Base-by-base conservation (phyloP, 805 yeast genomes). In the Ogataea saltuana region DNA sequence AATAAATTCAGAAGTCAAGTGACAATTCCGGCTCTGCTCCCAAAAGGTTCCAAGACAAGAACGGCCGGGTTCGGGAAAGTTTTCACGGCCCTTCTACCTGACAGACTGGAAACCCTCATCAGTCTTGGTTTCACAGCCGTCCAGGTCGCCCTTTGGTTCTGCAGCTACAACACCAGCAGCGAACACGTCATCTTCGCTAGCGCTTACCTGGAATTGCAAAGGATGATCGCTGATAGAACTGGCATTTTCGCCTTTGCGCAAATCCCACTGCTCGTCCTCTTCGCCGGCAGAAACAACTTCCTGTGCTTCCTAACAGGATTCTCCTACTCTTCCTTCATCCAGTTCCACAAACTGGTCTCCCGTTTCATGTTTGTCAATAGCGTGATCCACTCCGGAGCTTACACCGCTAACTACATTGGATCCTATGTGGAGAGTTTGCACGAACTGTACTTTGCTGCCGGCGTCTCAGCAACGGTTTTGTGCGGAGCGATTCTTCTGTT, bases 341-440 rank as follows among this genome's bases (percentile, higher is more conserved):
- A 72, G 23, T 77, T 76, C 55, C 96, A 88, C 61, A 82, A 74
- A 59, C 78, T 87, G 81, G 60, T 75, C 37, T 81, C 86, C 1
- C 70, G 85, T 54, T 69, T 72, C 4, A 67, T 25, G 28, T 25
- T 25, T 13, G 28, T 25, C 28, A 25, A 25, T 10, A 25, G 28
- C 12, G 28, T 25, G 13, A 25, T 25, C 28, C 80, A 75, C 48
- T 69, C 65, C 3, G 63, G 57, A 37, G 64, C 64, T 17, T 62
- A 61, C 53, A 64, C 72, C 1, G 18, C 32, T 16, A 47, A 53
- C 37, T 31, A 27, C 5, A 16, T 6, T 10, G 36, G 30, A 17
- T 10, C 6, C 12, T 26, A 53, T 9, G 17, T 42, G 7, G 44
- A 48, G 3, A 8, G 37, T 4, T 13, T 25, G 13, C 12, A 6